These are phyloP conservation scores for Mortierella sp. DNA, from an alignment of 371 early-diverging fungal genomes.

Conservation along the genomic window DNA sequence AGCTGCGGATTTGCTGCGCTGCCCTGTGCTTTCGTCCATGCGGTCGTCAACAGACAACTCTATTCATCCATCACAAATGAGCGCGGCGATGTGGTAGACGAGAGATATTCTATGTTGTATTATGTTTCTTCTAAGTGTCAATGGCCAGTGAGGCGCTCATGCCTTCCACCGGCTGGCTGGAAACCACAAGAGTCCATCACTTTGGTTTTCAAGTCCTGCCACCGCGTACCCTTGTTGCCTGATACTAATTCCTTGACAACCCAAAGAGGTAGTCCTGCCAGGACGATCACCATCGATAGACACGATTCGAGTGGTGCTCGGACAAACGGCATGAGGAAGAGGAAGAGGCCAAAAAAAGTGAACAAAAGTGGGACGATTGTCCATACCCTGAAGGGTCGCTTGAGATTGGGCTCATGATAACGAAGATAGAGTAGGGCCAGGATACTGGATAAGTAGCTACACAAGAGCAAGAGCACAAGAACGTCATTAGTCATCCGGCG, in stretches of 20 bases:
- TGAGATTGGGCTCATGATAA: conserved; percentile 69
- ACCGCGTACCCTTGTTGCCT: conserved; percentile 49
- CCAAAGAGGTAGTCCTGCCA: conserved; percentile 48
- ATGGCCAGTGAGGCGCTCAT: conserved; percentile 38
- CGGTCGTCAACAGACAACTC: too few species aligned
- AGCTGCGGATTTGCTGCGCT: too few species aligned
- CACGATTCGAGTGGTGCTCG: conserved; percentile 68
- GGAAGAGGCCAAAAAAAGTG: conserved; percentile 66
- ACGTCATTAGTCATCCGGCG: background rate
- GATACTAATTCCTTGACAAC: conserved; percentile 49
- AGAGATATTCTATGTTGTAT: too few species aligned
- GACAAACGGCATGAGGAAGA: conserved; percentile 70
- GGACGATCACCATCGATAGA: conserved; percentile 43
- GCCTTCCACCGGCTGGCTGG: conserved; percentile 39
- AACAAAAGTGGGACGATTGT: conserved; percentile 68
- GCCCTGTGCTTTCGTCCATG: too few species aligned
- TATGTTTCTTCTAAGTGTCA: too few species aligned
- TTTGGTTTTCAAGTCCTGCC: conserved; percentile 43
- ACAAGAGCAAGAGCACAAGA: background rate
- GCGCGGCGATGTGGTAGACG: too few species aligned
- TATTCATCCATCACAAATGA: too few species aligned
- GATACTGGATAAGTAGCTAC: conserved; percentile 52
- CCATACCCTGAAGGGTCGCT: conserved; percentile 72
- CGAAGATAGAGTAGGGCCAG: conserved; percentile 65
- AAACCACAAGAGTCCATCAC: conserved; percentile 26